phyloP scores from a whole-genome alignment of 2,329 filamentous ascomycete genomes.

The Xylaria sp. region DNA sequence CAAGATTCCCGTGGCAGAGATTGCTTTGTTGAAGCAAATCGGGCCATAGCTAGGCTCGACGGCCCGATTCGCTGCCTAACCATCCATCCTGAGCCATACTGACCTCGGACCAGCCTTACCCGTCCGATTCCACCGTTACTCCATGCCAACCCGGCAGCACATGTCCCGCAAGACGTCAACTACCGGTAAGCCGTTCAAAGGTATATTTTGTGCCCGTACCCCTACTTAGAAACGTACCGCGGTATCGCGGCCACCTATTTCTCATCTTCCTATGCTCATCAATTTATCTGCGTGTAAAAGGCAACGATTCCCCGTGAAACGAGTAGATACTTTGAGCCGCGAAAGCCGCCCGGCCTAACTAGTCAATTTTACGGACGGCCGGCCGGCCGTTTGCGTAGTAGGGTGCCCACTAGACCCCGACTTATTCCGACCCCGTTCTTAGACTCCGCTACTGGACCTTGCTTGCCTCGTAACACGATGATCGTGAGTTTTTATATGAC shows the following conservation, averaged over 20 bases:
- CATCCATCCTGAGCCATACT: neutral
- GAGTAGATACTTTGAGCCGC: neutral
- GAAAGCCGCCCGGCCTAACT: neutral
- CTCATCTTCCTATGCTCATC: neutral
- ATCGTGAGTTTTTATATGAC: neutral
- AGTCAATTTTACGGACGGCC: neutral
- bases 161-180: slow-evolving; percentile 7
- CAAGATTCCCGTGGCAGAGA: neutral
- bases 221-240: neutral
- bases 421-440: neutral
- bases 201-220: neutral
- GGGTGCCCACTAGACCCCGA: neutral
- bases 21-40: slow-evolving; percentile 8
- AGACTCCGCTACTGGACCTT: neutral
- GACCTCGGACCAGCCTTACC: slow-evolving; percentile 27
- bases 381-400: no score
- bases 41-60: slow-evolving; percentile 29
- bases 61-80: slow-evolving; percentile 30
- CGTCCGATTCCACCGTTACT: slow-evolving; percentile 8
- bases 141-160: slow-evolving; percentile 2
- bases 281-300: no score
- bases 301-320: neutral
- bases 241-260: neutral
- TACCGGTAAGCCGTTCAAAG: neutral
- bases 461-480: neutral